These are phyloP conservation scores for Anthracocystis walkeri DNA, from an alignment of 1,284 basidiomycete species.

Conservation along the genomic window DNA sequence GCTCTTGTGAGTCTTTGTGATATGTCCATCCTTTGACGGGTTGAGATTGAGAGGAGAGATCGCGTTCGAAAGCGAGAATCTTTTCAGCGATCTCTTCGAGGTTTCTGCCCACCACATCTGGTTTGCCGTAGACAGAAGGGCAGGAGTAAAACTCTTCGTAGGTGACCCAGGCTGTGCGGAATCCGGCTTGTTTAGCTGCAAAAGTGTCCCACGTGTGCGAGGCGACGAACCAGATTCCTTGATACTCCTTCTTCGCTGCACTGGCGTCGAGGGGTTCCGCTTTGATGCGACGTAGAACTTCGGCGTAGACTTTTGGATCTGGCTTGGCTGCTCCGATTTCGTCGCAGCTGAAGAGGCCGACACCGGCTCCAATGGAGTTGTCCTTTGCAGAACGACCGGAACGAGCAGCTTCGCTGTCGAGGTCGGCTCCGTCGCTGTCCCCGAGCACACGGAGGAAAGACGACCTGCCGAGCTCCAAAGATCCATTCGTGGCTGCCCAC, in stretches of 20 bases:
- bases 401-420: conserved; percentile 43
- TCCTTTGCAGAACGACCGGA: conserved; percentile 14
- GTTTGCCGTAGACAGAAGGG: conserved; percentile 52
- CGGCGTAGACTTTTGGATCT: conserved; percentile 55
- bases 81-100: conserved; percentile 51
- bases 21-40: conserved; percentile 34
- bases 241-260: conserved; percentile 36
- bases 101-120: conserved; percentile 54
- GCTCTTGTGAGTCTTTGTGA: conserved; percentile 24
- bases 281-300: conserved; percentile 39
- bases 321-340: conserved; percentile 61
- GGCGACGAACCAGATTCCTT: conserved; percentile 60
- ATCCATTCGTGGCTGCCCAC: conserved; percentile 63
- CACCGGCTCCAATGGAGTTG: conserved; percentile 28
- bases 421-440: conserved; percentile 37
- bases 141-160: conserved; percentile 60
- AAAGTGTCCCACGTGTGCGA: conserved; percentile 58
- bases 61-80: conserved; percentile 52
- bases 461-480: conserved; percentile 39
- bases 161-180: conserved; percentile 60
- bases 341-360: conserved; percentile 61
- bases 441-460: conserved; percentile 44
- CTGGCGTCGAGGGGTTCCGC: conserved; percentile 31
- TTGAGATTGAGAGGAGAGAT: conserved; percentile 10
- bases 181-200: conserved; percentile 49